Evolutionary conservation across 2,329 filamentous ascomycete genomes (phyloP).

Genomic region (Fusarium illudens): DNA sequence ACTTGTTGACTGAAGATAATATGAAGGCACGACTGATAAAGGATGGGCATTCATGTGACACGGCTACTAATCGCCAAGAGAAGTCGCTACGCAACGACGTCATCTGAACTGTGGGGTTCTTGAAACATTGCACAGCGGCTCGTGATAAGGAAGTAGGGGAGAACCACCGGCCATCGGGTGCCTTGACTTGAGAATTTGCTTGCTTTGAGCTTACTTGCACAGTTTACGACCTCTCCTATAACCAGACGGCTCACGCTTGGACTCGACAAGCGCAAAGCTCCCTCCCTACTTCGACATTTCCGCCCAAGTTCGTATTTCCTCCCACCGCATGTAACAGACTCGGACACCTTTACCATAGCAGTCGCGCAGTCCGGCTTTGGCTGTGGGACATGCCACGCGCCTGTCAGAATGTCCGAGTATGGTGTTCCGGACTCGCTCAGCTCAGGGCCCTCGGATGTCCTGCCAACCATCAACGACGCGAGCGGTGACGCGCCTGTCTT

Average conservation of each 20-base stretch:
- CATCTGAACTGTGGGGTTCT: constrained; percentile 30
- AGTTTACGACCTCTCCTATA: neutral
- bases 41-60: constrained; percentile 3
- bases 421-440: constrained; percentile 36
- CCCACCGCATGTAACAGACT: constrained; percentile 4
- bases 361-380: neutral
- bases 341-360: neutral
- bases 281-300: neutral
- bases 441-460: constrained; percentile 20
- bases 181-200: neutral
- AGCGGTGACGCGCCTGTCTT: constrained; percentile 44
- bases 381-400: constrained; percentile 17
- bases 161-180: constrained; percentile 7
- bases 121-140: constrained; percentile 3
- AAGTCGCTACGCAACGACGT: constrained; percentile 23
- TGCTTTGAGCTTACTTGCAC: neutral
- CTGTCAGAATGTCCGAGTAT: constrained; percentile 39
- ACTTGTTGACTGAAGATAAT: neutral
- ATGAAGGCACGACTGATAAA: neutral
- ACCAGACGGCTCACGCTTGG: neutral
- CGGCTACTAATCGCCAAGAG: neutral
- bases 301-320: neutral
- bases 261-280: neutral
- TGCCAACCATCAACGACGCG: constrained; percentile 27
- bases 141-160: constrained; percentile 16